Percentiles rank a stretch among this genome's conserved stretches.
Conservation (phyloP, 768 basidiomycete species). For the Kwoniella botswanensis region DNA sequence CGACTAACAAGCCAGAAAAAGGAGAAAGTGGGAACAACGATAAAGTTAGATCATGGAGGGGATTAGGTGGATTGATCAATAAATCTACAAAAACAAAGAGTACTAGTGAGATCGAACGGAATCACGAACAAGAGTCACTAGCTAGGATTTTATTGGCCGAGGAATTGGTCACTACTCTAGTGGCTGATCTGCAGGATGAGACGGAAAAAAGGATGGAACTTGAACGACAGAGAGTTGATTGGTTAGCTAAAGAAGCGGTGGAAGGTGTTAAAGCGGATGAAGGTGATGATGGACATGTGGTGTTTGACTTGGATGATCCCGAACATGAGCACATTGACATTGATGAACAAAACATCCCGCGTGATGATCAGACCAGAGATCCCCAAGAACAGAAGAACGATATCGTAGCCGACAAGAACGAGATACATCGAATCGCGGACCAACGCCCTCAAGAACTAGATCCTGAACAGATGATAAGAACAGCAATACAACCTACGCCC, state of each 20-base stretch:
- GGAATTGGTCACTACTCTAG: constrained; percentile 52
- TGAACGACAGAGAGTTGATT: constrained; percentile 49
- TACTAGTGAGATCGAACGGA: not conserved
- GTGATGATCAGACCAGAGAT: no score
- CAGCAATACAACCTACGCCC: not conserved
- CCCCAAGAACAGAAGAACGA: no score
- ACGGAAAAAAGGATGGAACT: constrained; percentile 50
- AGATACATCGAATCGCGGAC: no score
- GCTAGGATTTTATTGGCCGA: constrained; percentile 54
- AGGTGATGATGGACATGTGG: constrained; percentile 25
- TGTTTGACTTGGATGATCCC: constrained; percentile 43
- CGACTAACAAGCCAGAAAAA: not conserved
- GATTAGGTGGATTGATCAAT: constrained; percentile 25
- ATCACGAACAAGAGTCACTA: constrained; percentile 36
- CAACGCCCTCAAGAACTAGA: not conserved
- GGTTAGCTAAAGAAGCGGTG: constrained; percentile 49
- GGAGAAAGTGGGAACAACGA: constrained; percentile 11
- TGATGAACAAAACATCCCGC: not conserved
- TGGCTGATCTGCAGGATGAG: constrained; percentile 55
- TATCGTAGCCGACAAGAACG: no score
- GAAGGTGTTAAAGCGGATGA: constrained; percentile 28
- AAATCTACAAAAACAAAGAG: constrained; percentile 14
- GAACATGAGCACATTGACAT: constrained; percentile 10
- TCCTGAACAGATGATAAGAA: not conserved
- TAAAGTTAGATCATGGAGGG: constrained; percentile 35